Conservation (phyloP, 306 rosid genomes). For the Lotus japonicus region DNA sequence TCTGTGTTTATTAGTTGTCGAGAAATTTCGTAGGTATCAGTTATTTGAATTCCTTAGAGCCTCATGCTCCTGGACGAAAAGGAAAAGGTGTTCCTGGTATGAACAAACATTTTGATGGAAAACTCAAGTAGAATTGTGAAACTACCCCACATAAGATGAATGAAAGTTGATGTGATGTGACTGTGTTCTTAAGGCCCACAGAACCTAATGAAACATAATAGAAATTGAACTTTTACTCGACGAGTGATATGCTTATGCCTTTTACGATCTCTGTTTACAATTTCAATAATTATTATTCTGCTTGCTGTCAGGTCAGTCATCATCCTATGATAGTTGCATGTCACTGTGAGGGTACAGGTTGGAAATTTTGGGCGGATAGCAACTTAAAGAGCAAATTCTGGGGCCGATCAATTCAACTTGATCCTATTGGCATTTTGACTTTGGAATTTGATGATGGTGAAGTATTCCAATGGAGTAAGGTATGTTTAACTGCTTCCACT, state of each 20-base stretch:
- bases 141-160: neutral
- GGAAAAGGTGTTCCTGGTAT: neutral
- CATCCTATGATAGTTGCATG: slow-evolving; percentile 93
- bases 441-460: slow-evolving; percentile 95
- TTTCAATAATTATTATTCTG: slow-evolving; percentile 9
- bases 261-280: neutral
- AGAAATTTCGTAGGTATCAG: neutral
- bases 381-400: slow-evolving; percentile 95
- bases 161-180: neutral
- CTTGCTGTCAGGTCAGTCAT: slow-evolving; percentile 82
- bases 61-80: slow-evolving; percentile 3
- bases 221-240: neutral
- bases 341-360: slow-evolving; percentile 90
- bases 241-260: neutral
- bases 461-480: slow-evolving; percentile 92
- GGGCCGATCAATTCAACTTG: slow-evolving; percentile 98
- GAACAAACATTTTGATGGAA: neutral
- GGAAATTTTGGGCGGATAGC: slow-evolving; percentile 97
- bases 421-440: slow-evolving; percentile 83
- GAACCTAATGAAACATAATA: neutral
- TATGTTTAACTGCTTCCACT: slow-evolving; percentile 27
- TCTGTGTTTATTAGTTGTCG: neutral
- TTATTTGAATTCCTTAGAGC: neutral
- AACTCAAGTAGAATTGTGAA: neutral
- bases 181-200: neutral